These are phyloP conservation scores for Orbilia ellipsospora DNA, from an alignment of 2,329 filamentous ascomycete species.

Conservation along the genomic window DNA sequence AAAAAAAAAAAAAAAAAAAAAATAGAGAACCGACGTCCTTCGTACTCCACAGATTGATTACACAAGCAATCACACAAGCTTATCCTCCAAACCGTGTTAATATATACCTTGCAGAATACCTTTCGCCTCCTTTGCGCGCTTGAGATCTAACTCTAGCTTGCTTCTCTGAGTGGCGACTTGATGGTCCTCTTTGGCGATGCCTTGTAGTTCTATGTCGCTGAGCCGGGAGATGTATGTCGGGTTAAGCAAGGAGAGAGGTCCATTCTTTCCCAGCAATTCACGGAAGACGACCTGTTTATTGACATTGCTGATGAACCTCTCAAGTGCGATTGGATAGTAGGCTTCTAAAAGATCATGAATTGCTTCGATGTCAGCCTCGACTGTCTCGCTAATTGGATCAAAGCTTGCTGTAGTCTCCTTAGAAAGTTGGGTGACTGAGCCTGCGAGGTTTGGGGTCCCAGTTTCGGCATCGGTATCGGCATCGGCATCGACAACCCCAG, in stretches of 20 bases:
- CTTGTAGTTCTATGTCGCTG: constrained; percentile 67
- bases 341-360: constrained; percentile 71
- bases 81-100: not conserved
- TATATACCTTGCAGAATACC: not conserved
- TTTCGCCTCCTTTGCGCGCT: not conserved
- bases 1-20: no score
- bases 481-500: not conserved
- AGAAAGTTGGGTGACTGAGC: not conserved
- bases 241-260: constrained; percentile 68
- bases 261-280: constrained; percentile 66
- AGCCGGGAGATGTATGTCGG: constrained; percentile 65
- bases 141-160: constrained; percentile 1
- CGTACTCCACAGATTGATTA: no score
- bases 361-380: constrained; percentile 60
- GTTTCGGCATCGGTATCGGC: no score
- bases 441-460: not conserved
- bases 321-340: constrained; percentile 72
- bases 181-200: constrained; percentile 70
- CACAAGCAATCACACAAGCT: no score
- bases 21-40: no score
- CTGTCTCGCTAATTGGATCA: not conserved
- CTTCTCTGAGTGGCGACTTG: constrained; percentile 58
- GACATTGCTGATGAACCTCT: constrained; percentile 73
- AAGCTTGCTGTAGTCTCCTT: not conserved
- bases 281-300: constrained; percentile 69